These are phyloP conservation scores for Hansfordia pulvinata DNA, from an alignment of 2,329 filamentous ascomycete species.

Conservation along the genomic window DNA sequence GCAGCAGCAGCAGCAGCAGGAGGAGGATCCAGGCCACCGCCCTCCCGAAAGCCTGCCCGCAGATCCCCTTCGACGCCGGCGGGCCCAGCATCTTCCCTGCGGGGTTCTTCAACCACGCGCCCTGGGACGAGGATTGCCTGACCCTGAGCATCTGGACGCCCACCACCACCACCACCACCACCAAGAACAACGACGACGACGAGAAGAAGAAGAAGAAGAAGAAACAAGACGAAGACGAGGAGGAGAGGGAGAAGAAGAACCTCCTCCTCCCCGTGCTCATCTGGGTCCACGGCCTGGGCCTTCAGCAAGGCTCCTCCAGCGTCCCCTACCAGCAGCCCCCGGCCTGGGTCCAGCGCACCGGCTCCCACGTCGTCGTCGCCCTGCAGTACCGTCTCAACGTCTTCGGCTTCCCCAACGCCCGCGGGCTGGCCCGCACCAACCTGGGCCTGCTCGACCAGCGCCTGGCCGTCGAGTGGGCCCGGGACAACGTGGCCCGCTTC, in stretches of 20 bases:
- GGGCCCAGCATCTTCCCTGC: conserved; percentile 9
- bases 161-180: background rate
- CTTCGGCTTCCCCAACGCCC: conserved; percentile 19
- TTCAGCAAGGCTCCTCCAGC: conserved; percentile 3
- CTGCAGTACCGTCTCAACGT: conserved; percentile 23
- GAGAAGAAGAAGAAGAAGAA: no score
- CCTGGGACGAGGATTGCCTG: conserved; percentile 5
- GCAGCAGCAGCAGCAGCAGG: conserved; percentile 8
- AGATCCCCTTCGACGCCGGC: conserved; percentile 12
- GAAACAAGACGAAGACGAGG: no score
- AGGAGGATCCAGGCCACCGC: conserved; percentile 9
- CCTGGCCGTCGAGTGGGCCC: conserved; percentile 21
- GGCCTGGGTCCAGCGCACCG: conserved; percentile 12
- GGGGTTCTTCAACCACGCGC: no score
- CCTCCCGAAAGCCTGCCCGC: conserved; percentile 17
- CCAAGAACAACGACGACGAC: conserved; percentile 1
- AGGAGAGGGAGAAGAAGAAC: no score
- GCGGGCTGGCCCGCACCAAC: conserved; percentile 13
- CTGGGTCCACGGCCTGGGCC: conserved; percentile 5
- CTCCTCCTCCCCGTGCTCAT: conserved; percentile 5
- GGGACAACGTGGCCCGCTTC: conserved; percentile 20
- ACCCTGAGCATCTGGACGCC: conserved; percentile 5
- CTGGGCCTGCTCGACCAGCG: conserved; percentile 18
- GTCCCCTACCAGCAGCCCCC: conserved; percentile 11
- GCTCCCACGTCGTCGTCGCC: conserved; percentile 16